These are phyloP conservation scores for Dujonia santamariae DNA, from an alignment of 1,139 yeast species.

Conservation along the genomic window DNA sequence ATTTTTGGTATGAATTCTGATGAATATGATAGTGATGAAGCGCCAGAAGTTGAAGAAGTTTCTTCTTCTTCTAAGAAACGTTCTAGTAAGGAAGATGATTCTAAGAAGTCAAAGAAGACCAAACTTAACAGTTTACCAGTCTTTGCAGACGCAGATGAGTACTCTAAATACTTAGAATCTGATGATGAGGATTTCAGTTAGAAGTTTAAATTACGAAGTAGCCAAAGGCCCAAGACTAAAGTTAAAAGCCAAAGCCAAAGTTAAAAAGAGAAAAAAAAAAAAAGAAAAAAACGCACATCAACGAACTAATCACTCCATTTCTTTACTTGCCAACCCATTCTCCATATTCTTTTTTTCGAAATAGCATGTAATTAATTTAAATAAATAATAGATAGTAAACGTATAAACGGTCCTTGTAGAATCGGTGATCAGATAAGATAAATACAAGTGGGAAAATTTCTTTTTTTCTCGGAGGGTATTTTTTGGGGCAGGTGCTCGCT, in stretches of 20 bases:
- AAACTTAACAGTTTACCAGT: slow-evolving; percentile 72
- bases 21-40: slow-evolving; percentile 37
- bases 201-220: neutral
- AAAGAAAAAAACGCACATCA: neutral
- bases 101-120: slow-evolving; percentile 48
- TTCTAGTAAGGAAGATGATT: slow-evolving; percentile 13
- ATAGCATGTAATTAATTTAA: too few relatives aligned
- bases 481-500: too few relatives aligned
- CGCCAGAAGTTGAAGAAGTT: slow-evolving; percentile 14
- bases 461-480: too few relatives aligned
- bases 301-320: too few relatives aligned
- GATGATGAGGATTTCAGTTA: slow-evolving; percentile 49
- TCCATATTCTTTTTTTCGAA: too few relatives aligned
- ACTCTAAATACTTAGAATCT: slow-evolving; percentile 69
- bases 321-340: too few relatives aligned
- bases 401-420: too few relatives aligned
- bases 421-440: too few relatives aligned
- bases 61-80: slow-evolving; percentile 20
- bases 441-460: too few relatives aligned
- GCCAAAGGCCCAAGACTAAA: neutral
- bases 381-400: too few relatives aligned
- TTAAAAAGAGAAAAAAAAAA: neutral
- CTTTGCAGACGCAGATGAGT: slow-evolving; percentile 89
- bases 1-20: slow-evolving; percentile 34
- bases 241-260: neutral